phyloP scores from a whole-genome alignment of 2,329 filamentous ascomycete species.

The Fusarium sp. region DNA sequence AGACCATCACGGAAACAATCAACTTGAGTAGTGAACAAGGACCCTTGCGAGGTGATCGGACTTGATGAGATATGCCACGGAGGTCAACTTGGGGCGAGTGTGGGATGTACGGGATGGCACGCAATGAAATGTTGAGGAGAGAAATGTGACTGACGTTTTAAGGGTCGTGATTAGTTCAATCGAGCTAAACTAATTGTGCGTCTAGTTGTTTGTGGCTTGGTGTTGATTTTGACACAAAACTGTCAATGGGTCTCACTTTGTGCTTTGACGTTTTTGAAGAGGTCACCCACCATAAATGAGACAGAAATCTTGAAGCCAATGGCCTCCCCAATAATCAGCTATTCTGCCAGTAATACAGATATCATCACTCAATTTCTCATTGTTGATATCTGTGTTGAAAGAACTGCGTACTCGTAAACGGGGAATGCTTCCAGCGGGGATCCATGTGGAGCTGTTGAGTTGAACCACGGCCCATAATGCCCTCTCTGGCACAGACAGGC shows the following conservation, averaged over 20 bases:
- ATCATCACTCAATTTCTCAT: not conserved
- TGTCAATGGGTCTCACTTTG: not conserved
- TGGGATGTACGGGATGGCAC: constrained; percentile 30
- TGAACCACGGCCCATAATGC: constrained; percentile 19
- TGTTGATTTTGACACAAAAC: constrained; percentile 4
- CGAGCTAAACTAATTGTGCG: constrained; percentile 2
- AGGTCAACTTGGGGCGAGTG: constrained; percentile 17
- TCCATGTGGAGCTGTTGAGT: constrained; percentile 20
- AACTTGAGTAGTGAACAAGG: constrained; percentile 1
- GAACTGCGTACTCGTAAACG: constrained; percentile 21
- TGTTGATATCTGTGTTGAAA: constrained; percentile 8
- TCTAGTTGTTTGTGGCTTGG: not conserved
- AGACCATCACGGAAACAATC: constrained; percentile 5
- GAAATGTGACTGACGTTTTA: constrained; percentile 18
- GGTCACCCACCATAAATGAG: not conserved
- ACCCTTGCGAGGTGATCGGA: constrained; percentile 30
- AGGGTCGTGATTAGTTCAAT: not conserved
- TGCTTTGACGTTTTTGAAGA: not conserved
- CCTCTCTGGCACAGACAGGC: constrained; percentile 18
- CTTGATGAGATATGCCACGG: constrained; percentile 34
- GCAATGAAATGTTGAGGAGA: constrained; percentile 7
- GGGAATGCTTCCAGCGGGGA: constrained; percentile 19
- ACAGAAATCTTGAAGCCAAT: not conserved
- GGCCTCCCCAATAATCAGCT: not conserved
- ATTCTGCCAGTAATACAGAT: not conserved